A percentile compares a stretch with the other conserved stretches of the same genome.
Evolutionary conservation across 2,329 filamentous ascomycete species (phyloP).

Genomic region (Hortaea sp.): DNA sequence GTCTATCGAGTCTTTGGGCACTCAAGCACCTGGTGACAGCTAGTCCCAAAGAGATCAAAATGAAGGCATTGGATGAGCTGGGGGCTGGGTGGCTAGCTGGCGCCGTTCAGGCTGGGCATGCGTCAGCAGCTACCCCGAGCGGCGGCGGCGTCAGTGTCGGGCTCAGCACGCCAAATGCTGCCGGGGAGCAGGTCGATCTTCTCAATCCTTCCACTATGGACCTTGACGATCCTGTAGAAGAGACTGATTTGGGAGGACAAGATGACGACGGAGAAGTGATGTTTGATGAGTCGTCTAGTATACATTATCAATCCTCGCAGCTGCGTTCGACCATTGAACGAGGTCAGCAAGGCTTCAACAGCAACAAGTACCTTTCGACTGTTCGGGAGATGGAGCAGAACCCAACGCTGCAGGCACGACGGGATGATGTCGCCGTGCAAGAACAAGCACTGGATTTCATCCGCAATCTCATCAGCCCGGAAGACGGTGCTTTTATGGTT

Average conservation of each 20-base stretch:
- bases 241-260: slow-evolving; percentile 19
- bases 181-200: slow-evolving; percentile 50
- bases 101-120: slow-evolving; percentile 54
- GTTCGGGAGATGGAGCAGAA: slow-evolving; percentile 47
- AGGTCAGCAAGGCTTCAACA: slow-evolving; percentile 13
- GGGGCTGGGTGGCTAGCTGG: slow-evolving; percentile 71
- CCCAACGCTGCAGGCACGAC: slow-evolving; percentile 55
- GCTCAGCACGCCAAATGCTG: slow-evolving; percentile 43
- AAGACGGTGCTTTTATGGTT: slow-evolving; percentile 58
- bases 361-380: slow-evolving; percentile 18
- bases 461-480: slow-evolving; percentile 72
- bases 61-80: slow-evolving; percentile 65
- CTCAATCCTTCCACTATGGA: slow-evolving; percentile 41
- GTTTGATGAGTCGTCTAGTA: slow-evolving; percentile 29
- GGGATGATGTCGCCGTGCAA: slow-evolving; percentile 75
- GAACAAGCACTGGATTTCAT: slow-evolving; percentile 86
- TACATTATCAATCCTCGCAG: slow-evolving; percentile 26
- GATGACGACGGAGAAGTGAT: slow-evolving; percentile 37
- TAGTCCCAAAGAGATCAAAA: slow-evolving; percentile 61
- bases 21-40: slow-evolving; percentile 80
- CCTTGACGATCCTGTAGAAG: slow-evolving; percentile 18
- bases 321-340: slow-evolving; percentile 25
- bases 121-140: slow-evolving; percentile 15
- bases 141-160: slow-evolving; percentile 37
- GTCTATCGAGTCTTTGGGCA: slow-evolving; percentile 83